Percentiles rank a stretch among this genome's conserved stretches.
phyloP scores from a whole-genome alignment of 306 rosid species.

The Castanea crenata region DNA sequence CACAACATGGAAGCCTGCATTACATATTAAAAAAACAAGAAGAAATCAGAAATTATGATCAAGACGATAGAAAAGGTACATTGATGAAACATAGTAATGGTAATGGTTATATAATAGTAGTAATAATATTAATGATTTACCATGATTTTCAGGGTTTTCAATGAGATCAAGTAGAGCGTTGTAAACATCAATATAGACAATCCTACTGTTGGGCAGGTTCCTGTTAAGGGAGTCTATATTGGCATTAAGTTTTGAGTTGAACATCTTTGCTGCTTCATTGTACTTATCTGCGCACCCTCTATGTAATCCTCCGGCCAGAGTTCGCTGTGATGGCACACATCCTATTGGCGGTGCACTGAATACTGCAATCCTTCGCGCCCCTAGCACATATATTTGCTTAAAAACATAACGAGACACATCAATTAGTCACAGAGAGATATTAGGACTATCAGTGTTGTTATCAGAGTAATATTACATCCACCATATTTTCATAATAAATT shows the following conservation, averaged over 20 bases:
- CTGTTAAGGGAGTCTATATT: slow-evolving; percentile 25
- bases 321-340: slow-evolving; percentile 70
- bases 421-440: no score
- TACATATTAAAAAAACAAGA: background rate
- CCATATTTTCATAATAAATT: no score
- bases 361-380: slow-evolving; percentile 63
- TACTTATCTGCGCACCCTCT: slow-evolving; percentile 45
- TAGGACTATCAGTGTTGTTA: no score
- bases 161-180: slow-evolving; percentile 51
- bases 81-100: background rate
- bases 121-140: slow-evolving; percentile 19
- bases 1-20: slow-evolving; percentile 42
- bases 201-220: slow-evolving; percentile 33
- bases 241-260: slow-evolving; percentile 45
- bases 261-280: slow-evolving; percentile 53
- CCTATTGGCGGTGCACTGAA: slow-evolving; percentile 71
- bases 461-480: no score
- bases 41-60: background rate
- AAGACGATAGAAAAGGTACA: background rate
- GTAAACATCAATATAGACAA: slow-evolving; percentile 61
- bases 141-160: slow-evolving; percentile 36
- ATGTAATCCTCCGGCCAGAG: slow-evolving; percentile 39
- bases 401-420: background rate
- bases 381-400: slow-evolving; percentile 51
- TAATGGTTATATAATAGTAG: no score